Base-by-base conservation (phyloP, 2,329 filamentous ascomycete species). In the Penicillium sp. region DNA sequence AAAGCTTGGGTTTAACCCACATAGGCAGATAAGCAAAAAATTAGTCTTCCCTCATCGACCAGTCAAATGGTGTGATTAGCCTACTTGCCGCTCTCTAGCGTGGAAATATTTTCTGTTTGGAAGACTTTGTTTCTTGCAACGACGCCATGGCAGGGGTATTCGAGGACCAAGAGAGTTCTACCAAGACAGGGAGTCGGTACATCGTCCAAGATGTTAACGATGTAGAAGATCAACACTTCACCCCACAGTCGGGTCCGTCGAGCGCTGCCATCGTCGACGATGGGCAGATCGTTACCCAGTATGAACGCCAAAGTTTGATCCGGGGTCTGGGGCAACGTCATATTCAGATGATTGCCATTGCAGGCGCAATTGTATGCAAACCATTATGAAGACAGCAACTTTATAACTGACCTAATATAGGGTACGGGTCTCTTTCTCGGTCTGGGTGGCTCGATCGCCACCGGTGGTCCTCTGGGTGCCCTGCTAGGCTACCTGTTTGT, bases 381-480 rank as follows among this genome's bases (percentile, higher is more conserved):
- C 21, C 5, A 29, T 31, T 19, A 27, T 19, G 1, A 1, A 25
- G 1, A 44, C 1, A 5, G 6, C 3, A 13, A 16, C 19, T 33
- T n/a, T 21, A 13, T 13, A 2, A 41, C 52, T 56, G n/a, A 56
- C 36, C 15, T 15, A 2, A 13, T 16, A 33, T 57, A 66, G 64
- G 76, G 78, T 48, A 82, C 80, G 1, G 80, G 80, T 57, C 72
- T 82, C 1, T 84, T 84, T 64, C 72, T 83, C 19, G 80, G 81
- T 44, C 75, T 81, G 2, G 81, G 81, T 40, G 72, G 75, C 55
- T 78, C 79, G 0, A 80, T 84, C 50, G 76, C 77, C 29, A 78
- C 74, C 1, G 81, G 74, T 33, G 81, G 81, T 10, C 81, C 81
- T 3, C 68, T 82, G 0, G 80, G 80, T 44, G 78, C 80, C 8